Conservation (phyloP, 148 eudicot species). For the Rheum nobile region DNA sequence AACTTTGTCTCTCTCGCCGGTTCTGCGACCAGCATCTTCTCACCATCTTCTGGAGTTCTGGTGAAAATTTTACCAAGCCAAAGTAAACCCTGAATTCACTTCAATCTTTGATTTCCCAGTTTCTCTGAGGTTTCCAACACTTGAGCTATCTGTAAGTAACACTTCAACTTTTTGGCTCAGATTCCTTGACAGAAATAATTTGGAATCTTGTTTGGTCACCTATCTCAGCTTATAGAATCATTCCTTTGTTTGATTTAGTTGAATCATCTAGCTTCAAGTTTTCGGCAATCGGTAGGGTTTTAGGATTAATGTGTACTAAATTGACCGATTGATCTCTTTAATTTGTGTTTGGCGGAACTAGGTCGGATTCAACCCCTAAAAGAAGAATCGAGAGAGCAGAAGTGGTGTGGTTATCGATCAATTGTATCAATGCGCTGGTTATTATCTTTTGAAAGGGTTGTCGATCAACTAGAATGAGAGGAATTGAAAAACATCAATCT, state of each 20-base stretch:
- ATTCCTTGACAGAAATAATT: neutral
- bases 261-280: neutral
- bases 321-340: neutral
- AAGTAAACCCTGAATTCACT: neutral
- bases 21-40: neutral
- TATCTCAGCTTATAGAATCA: neutral
- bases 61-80: neutral
- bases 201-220: neutral
- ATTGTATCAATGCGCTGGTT: constrained; percentile 12
- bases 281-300: neutral
- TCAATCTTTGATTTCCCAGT: neutral
- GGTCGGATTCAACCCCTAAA: neutral
- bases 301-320: neutral
- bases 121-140: neutral
- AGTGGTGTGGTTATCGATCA: neutral
- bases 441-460: constrained; percentile 1
- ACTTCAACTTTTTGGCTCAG: neutral
- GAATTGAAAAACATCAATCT: neutral
- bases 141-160: neutral
- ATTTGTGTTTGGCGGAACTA: neutral
- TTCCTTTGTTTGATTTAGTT: neutral
- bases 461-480: constrained; percentile 21
- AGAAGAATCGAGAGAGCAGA: neutral
- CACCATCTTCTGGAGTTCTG: neutral
- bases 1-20: constrained; percentile 2